Conservation (phyloP, 2,329 filamentous ascomycete genomes). For the Stagonosporopsis chrysanthemi region DNA sequence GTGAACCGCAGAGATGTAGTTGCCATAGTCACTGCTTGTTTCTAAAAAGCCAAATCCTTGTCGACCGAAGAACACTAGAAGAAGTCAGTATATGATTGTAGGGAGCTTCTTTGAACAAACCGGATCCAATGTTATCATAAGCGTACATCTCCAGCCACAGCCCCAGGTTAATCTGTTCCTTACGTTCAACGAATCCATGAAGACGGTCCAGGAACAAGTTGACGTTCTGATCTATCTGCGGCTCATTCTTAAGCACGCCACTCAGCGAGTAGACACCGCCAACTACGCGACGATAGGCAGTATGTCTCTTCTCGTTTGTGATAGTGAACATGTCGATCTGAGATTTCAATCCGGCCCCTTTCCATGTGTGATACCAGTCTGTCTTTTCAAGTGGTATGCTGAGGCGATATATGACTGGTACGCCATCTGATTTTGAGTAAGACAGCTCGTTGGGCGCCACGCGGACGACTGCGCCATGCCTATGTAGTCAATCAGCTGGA, state of each 20-base stretch:
- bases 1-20: constrained; percentile 44
- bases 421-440: constrained; percentile 23
- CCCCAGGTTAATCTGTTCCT: constrained; percentile 33
- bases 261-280: constrained; percentile 50
- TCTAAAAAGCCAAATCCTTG: constrained; percentile 27
- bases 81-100: too few species aligned
- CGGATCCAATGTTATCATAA: constrained; percentile 27
- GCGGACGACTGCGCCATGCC: constrained; percentile 52
- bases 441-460: constrained; percentile 54
- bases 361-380: constrained; percentile 33
- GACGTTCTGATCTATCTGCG: constrained; percentile 32
- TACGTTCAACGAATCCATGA: constrained; percentile 26
- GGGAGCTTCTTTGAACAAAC: constrained; percentile 31
- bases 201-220: constrained; percentile 32
- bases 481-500: too few species aligned
- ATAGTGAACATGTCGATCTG: constrained; percentile 27
- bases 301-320: constrained; percentile 18
- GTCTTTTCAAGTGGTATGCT: constrained; percentile 33
- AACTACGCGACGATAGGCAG: constrained; percentile 6
- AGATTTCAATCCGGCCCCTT: constrained; percentile 24
- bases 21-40: constrained; percentile 28
- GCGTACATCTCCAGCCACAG: constrained; percentile 39
- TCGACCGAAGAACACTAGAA: not conserved
- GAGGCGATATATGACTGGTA: constrained; percentile 30
- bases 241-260: constrained; percentile 48